These are phyloP conservation scores for Blastobotrys persicus DNA, from an alignment of 1,139 yeast genomes.

Conservation along the genomic window DNA sequence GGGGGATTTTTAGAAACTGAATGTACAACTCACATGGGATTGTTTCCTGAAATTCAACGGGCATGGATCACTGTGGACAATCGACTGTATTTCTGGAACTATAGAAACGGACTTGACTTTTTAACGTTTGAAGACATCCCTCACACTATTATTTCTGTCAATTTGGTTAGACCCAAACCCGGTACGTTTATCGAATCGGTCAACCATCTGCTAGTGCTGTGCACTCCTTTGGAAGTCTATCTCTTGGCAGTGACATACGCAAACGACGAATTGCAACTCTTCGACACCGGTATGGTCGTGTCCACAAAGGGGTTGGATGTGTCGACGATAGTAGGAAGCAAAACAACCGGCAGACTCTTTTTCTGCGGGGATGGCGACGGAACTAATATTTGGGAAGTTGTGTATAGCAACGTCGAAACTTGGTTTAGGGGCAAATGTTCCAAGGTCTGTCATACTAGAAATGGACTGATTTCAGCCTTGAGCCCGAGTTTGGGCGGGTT, in stretches of 20 bases:
- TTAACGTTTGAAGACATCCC: conserved; percentile 79
- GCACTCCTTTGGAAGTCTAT: conserved; percentile 79
- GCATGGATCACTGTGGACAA: conserved; percentile 89
- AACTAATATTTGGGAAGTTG: conserved; percentile 79
- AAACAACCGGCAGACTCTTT: conserved; percentile 72
- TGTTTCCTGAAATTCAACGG: conserved; percentile 76
- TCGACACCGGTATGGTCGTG: conserved; percentile 79
- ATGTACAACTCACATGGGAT: conserved; percentile 73
- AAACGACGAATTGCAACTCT: conserved; percentile 60
- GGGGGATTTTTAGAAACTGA: conserved; percentile 47
- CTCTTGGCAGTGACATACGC: conserved; percentile 69
- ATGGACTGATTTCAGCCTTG: conserved; percentile 26
- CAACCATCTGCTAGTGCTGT: conserved; percentile 65
- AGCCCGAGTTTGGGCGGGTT: conserved; percentile 24
- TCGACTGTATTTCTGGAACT: conserved; percentile 82
- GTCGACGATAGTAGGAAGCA: conserved; percentile 57
- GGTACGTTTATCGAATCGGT: conserved; percentile 79
- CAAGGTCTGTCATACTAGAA: conserved; percentile 58
- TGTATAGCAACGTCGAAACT: conserved; percentile 79
- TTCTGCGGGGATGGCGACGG: conserved; percentile 80
- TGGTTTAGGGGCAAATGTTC: conserved; percentile 86
- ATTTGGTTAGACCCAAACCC: conserved; percentile 72
- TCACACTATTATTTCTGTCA: conserved; percentile 73
- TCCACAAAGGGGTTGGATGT: conserved; percentile 77
- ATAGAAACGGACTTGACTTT: conserved; percentile 62